phyloP scores from a whole-genome alignment of 2,329 filamentous ascomycete genomes.

The Blastomyces percursus region DNA sequence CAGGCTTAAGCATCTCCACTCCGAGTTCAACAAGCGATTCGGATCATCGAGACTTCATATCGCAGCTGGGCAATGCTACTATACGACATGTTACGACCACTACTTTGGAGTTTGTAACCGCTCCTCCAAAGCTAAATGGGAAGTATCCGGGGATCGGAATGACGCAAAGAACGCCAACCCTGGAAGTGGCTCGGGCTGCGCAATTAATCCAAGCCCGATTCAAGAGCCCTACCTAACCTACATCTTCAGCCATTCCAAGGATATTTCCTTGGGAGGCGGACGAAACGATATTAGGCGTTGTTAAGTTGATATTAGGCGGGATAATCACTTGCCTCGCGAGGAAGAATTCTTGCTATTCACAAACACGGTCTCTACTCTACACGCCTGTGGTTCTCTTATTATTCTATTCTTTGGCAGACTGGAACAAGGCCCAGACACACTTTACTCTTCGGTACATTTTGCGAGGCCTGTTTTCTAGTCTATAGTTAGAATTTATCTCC shows the following conservation, averaged over 20 bases:
- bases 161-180: background rate
- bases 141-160: background rate
- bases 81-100: background rate
- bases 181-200: background rate
- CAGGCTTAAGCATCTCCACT: background rate
- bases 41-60: background rate
- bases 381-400: background rate
- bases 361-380: background rate
- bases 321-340: background rate
- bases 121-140: background rate
- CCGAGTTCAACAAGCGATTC: background rate
- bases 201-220: too few species aligned
- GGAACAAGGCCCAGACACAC: background rate
- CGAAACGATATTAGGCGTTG: background rate
- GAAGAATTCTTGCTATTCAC: background rate
- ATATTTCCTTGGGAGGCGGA: background rate
- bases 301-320: background rate
- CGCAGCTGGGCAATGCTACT: background rate
- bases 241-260: background rate
- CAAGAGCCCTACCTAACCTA: background rate
- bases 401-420: background rate
- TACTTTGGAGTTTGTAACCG: background rate
- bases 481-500: background rate
- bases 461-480: background rate
- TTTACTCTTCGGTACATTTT: background rate